Evolutionary conservation across 1,284 basidiomycete species (phyloP).

Genomic region (Apiotrichum veenhuisii): DNA sequence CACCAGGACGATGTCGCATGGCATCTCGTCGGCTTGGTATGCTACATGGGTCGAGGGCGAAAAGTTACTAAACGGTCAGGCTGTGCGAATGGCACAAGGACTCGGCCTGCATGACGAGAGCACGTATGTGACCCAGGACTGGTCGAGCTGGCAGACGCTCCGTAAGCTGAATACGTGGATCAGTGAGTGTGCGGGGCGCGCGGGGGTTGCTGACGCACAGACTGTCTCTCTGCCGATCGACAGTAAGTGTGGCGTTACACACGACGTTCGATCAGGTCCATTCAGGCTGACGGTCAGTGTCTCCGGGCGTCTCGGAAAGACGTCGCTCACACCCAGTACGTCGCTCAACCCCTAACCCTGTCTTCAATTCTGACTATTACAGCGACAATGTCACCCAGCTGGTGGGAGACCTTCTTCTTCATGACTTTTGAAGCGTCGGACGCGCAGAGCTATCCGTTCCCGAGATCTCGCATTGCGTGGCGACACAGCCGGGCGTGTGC

Average conservation of each 20-base stretch:
- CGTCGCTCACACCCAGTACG: slow-evolving; percentile 15
- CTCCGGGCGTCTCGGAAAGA: slow-evolving; percentile 17
- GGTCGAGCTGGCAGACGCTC: slow-evolving; percentile 10
- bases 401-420: slow-evolving; percentile 16
- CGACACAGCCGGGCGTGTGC: slow-evolving; percentile 14
- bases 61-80: slow-evolving; percentile 5
- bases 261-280: no score
- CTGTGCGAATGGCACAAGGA: slow-evolving; percentile 20
- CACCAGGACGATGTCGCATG: slow-evolving; percentile 23
- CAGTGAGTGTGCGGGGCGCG: slow-evolving; percentile 7
- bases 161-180: slow-evolving; percentile 19
- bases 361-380: not conserved
- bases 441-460: not conserved
- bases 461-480: slow-evolving; percentile 1
- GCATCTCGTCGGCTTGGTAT: slow-evolving; percentile 18
- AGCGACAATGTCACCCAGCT: slow-evolving; percentile 14
- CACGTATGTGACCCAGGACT: slow-evolving; percentile 8
- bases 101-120: slow-evolving; percentile 19
- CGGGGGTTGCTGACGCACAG: slow-evolving; percentile 6
- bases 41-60: no score
- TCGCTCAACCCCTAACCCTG: no score
- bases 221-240: slow-evolving; percentile 20
- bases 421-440: slow-evolving; percentile 3
- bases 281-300: slow-evolving; percentile 9
- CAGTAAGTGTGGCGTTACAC: slow-evolving; percentile 5